Base-by-base conservation (phyloP, 2,329 filamentous ascomycete species). In the Seiridium unicorne region DNA sequence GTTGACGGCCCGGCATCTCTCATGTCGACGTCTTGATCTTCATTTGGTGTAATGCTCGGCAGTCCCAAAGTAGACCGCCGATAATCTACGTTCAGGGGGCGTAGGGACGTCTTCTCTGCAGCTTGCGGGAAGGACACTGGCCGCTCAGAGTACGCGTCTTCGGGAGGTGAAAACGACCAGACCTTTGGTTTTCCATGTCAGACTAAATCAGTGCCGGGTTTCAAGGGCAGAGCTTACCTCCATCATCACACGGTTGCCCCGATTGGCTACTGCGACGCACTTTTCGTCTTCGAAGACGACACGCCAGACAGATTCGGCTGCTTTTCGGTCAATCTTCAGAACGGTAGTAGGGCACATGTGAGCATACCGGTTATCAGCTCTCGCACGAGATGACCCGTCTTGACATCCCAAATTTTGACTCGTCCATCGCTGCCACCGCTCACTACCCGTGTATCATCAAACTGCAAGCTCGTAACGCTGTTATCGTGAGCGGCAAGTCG, bases 231-330 rank as follows among this genome's bases (percentile, higher is more conserved):
- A 53, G 74, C 88, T 79, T 78, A 96, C 94, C 88, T 99, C 95
- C 95, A 99, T 99, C 63, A 98, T 90, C 0, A 96, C 98, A 63
- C 93, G 88, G 59, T 88, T 89, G 57, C 87, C 87, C 62, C 94
- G 85, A 68, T 92, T 89, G 7, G 95, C 95, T 82, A 99, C 91
- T 38, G 97, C 94, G 36, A 99, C 94, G 61, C 94, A 96, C 75
- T 97, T 98, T 76, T 99, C 95, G 65, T 97, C 94, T 72, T 99
- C 95, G 73, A 99, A 99, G 0, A 96, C 95, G 40, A 99, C 94
- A 61, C 95, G 86, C 95, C 95, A 99, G 0, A 99, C 95, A 13
- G 94, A 93, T 71, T 99, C 94, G 0, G 94, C 92, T 62, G 51
- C 34, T 48, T 38, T 44, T 34, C 34, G 42, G 38, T 51, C 42